These are phyloP conservation scores for Nakazawaea ernobii DNA, from an alignment of 805 yeast species.

Conservation along the genomic window DNA sequence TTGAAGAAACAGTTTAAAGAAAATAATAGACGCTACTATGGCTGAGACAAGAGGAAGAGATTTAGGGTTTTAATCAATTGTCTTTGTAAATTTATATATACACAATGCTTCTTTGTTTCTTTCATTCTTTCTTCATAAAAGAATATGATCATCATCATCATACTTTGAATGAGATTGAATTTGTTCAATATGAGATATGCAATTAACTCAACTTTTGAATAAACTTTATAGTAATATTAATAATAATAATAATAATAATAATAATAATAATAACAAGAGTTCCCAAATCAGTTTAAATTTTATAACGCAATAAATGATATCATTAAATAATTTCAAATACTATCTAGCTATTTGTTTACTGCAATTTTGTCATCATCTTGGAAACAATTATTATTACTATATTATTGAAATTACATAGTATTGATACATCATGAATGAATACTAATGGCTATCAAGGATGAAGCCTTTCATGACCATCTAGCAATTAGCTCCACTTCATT, in stretches of 20 bases:
- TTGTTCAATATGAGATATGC: too few relatives aligned
- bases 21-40: background rate
- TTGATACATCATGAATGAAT: too few relatives aligned
- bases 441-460: background rate
- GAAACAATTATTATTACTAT: too few relatives aligned
- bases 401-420: too few relatives aligned
- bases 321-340: constrained; percentile 30
- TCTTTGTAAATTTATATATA: too few relatives aligned
- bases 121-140: too few relatives aligned
- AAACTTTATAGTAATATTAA: too few relatives aligned
- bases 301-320: constrained; percentile 15
- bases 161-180: too few relatives aligned
- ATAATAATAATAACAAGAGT: background rate
- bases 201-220: too few relatives aligned
- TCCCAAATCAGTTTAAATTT: constrained; percentile 11
- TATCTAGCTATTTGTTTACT: constrained; percentile 37
- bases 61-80: background rate
- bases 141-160: too few relatives aligned
- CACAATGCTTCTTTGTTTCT: background rate
- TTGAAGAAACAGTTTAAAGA: constrained; percentile 58
- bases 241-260: background rate
- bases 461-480: background rate
- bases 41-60: background rate
- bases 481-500: constrained; percentile 1
- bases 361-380: constrained; percentile 17